A percentile compares a stretch with the other conserved stretches of the same genome.
phyloP scores from a whole-genome alignment of 768 basidiomycete species.

The Hydnomerulius pinastri region DNA sequence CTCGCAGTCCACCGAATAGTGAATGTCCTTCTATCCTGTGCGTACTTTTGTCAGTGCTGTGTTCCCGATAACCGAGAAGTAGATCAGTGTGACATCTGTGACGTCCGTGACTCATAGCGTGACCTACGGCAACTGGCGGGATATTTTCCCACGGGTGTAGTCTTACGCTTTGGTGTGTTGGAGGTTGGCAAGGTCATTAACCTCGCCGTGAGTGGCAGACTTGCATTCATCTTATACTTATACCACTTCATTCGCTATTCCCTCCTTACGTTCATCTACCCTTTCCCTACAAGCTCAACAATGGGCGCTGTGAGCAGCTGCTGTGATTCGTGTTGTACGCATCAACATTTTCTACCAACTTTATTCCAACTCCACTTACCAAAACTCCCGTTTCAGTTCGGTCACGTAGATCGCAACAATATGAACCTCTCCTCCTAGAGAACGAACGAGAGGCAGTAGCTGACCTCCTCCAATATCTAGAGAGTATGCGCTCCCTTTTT shows the following conservation, averaged over 20 bases:
- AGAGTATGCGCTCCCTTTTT: conserved; percentile 63
- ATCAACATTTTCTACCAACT: conserved; percentile 9
- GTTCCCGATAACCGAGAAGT: too few relatives aligned
- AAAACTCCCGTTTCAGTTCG: conserved; percentile 52
- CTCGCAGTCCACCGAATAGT: too few relatives aligned
- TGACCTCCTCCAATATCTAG: conserved; percentile 94
- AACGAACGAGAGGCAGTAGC: conserved; percentile 98
- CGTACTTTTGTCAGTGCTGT: too few relatives aligned
- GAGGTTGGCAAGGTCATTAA: neutral
- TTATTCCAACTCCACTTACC: conserved; percentile 11
- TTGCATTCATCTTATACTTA: conserved; percentile 16
- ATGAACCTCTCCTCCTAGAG: conserved; percentile 84
- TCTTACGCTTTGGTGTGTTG: too few relatives aligned
- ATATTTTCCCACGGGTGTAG: conserved; percentile 22
- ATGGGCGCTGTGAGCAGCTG: conserved; percentile 83
- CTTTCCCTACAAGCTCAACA: conserved; percentile 1
- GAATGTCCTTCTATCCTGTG: too few relatives aligned
- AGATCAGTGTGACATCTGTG: neutral
- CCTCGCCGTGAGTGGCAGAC: conserved; percentile 4
- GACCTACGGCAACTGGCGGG: conserved; percentile 21
- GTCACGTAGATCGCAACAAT: conserved; percentile 81
- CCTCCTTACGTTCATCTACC: neutral
- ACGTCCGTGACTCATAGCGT: neutral
- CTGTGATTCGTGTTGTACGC: conserved; percentile 82
- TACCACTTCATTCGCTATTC: conserved; percentile 7